These are phyloP conservation scores for Luzula sylvatica DNA, from an alignment of 176 grass and related monocot species.

Conservation along the genomic window DNA sequence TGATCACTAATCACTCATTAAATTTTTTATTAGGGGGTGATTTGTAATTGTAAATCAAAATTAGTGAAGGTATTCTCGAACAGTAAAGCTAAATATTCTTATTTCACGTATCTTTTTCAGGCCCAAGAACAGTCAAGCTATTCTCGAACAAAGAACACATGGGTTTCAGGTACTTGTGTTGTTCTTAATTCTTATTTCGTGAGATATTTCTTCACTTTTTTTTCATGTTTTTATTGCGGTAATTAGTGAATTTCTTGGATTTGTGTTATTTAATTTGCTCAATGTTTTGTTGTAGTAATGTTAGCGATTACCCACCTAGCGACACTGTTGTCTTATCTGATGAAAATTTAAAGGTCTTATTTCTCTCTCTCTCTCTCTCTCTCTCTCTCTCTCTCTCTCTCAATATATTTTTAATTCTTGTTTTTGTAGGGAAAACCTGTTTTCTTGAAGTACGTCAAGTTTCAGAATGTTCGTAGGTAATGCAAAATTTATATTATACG, in stretches of 20 bases:
- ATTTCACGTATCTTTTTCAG: conserved; percentile 30
- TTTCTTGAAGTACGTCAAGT: conserved; percentile 86
- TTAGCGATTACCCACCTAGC: conserved; percentile 88
- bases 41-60: neutral
- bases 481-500: neutral
- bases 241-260: no score
- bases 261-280: neutral
- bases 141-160: conserved; percentile 97
- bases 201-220: conserved; percentile 1
- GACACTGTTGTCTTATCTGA: conserved; percentile 63
- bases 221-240: no score
- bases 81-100: neutral
- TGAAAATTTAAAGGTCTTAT: conserved; percentile 60
- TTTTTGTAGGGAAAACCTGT: conserved; percentile 50
- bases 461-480: conserved; percentile 98
- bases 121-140: conserved; percentile 71
- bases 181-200: neutral
- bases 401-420: conserved; percentile 3
- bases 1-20: conserved; percentile 11
- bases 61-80: no score
- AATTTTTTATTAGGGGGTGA: neutral
- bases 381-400: neutral
- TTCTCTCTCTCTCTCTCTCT: neutral
- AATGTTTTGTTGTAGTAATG: conserved; percentile 41
- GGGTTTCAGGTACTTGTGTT: conserved; percentile 75